These are phyloP conservation scores for Digitaria exilis DNA, from an alignment of 202 grass and related monocot species.

Conservation along the genomic window DNA sequence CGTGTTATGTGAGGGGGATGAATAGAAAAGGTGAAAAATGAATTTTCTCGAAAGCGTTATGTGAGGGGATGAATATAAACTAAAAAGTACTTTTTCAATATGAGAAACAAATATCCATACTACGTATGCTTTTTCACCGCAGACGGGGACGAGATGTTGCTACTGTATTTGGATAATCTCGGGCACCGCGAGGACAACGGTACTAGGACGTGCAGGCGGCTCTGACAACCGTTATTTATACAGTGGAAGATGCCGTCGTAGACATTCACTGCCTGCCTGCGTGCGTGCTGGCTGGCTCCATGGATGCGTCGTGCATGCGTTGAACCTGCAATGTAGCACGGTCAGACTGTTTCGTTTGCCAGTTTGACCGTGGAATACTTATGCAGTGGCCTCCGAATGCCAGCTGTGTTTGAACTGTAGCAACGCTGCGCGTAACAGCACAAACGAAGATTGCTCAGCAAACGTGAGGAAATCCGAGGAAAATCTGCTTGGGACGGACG, in stretches of 20 bases:
- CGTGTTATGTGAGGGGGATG: too few relatives aligned
- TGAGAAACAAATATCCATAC: too few relatives aligned
- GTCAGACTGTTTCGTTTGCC: too few relatives aligned
- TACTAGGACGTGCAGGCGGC: not conserved
- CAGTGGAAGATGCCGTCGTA: not conserved
- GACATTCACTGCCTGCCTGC: constrained; percentile 15
- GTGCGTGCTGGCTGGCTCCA: not conserved
- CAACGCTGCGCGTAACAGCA: not conserved
- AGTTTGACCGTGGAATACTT: too few relatives aligned
- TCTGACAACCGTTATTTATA: constrained; percentile 48
- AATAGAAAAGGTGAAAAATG: too few relatives aligned
- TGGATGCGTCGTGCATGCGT: not conserved
- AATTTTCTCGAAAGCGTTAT: too few relatives aligned
- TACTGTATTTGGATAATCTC: constrained; percentile 5
- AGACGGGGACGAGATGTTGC: not conserved
- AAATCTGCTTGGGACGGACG: too few relatives aligned
- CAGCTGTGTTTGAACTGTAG: too few relatives aligned
- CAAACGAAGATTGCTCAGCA: not conserved
- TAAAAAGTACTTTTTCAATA: too few relatives aligned
- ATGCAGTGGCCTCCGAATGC: too few relatives aligned
- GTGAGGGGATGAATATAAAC: too few relatives aligned
- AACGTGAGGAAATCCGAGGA: not conserved
- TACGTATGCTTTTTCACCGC: too few relatives aligned
- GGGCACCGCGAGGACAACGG: not conserved
- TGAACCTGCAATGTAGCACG: constrained; percentile 7